Evolutionary conservation across 192 early-diverging fungal genomes (phyloP), one percentile per base, ranked within the genome.

Genomic region (Umbelopsis isabellina): DNA sequence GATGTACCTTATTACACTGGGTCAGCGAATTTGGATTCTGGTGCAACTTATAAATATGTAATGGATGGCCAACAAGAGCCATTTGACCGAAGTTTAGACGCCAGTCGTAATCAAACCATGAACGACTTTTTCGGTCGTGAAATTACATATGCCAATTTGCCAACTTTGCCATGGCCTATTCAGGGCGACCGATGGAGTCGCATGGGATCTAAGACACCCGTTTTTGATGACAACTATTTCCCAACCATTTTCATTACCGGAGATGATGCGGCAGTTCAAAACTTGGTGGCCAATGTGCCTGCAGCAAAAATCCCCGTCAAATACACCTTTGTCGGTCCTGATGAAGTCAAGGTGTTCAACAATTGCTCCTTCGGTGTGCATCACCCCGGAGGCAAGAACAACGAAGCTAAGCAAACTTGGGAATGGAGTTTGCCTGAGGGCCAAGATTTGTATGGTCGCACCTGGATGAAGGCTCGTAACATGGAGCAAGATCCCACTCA

Each of bases 341-440:
- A 81, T 22, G 73, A 75, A 53, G 71, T 75, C 18, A 71, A 73
- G 21, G 71, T 73, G 12, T 79, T 78, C 30, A 66, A 64, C 20
- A 74, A 74, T 18, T 71, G 74, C 23, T n/a, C 22, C 22, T 84
- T 84, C 21, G 80, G 83, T 77, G 73, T 84, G 49, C 83, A 84
- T 65, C 73, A 73, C 16, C 68, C 79, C 23, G 83, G 83, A 50
- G 79, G 79, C 64, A 81, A 81, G 69, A 81, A 81, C 10, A 84
- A 84, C 68, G 79, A 84, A 45, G 77, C 83, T 66, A 84, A 84
- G 68, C 83, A 84, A 49, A 79, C 75, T 51, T 84, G 83, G 83
- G 68, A 67, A 13, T 84, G 77, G 78, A 33, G 37, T 33, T 73
- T 81, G n/a, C 23, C 69, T 22, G 33, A 18, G 1, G 72, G 71